These are phyloP conservation scores for Pseudocercospora musae DNA, from an alignment of 2,329 filamentous ascomycete genomes.

Conservation along the genomic window DNA sequence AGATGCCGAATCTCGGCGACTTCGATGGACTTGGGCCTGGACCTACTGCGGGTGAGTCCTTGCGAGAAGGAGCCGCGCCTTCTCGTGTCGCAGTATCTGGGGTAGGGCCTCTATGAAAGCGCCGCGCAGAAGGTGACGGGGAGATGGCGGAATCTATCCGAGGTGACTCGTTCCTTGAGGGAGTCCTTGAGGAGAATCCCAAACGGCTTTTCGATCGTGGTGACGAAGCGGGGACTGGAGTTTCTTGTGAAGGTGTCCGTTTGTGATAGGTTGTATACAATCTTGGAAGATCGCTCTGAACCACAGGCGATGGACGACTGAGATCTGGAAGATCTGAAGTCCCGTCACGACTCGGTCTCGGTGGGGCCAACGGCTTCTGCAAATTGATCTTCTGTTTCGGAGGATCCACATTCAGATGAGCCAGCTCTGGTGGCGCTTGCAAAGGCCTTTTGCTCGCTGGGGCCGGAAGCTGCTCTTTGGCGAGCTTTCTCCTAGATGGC, in stretches of 20 bases:
- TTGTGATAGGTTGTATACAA: slow-evolving; percentile 50
- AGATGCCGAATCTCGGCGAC: slow-evolving; percentile 71
- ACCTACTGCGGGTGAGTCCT: slow-evolving; percentile 37
- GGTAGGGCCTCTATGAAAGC: slow-evolving; percentile 18
- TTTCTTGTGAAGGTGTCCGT: slow-evolving; percentile 50
- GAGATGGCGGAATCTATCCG: slow-evolving; percentile 35
- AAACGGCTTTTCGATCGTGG: slow-evolving; percentile 40
- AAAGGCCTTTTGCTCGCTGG: slow-evolving; percentile 6
- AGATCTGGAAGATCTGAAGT: slow-evolving; percentile 44
- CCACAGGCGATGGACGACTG: slow-evolving; percentile 50
- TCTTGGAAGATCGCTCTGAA: slow-evolving; percentile 54
- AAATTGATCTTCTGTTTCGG: slow-evolving; percentile 43
- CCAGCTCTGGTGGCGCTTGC: slow-evolving; percentile 37
- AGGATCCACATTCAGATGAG: slow-evolving; percentile 60
- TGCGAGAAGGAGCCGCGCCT: slow-evolving; percentile 25
- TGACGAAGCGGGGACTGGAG: slow-evolving; percentile 35
- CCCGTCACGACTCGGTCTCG: slow-evolving; percentile 46
- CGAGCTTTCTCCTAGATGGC: slow-evolving; percentile 14
- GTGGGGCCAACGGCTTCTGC: slow-evolving; percentile 45
- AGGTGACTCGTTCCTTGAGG: slow-evolving; percentile 32
- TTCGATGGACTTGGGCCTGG: slow-evolving; percentile 59
- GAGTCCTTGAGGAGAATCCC: slow-evolving; percentile 30
- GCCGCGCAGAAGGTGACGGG: slow-evolving; percentile 25
- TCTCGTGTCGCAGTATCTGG: slow-evolving; percentile 16
- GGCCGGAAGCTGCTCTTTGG: slow-evolving; percentile 7